These are phyloP conservation scores for Vigna nakashimae DNA, from an alignment of 306 rosid species.

Conservation along the genomic window DNA sequence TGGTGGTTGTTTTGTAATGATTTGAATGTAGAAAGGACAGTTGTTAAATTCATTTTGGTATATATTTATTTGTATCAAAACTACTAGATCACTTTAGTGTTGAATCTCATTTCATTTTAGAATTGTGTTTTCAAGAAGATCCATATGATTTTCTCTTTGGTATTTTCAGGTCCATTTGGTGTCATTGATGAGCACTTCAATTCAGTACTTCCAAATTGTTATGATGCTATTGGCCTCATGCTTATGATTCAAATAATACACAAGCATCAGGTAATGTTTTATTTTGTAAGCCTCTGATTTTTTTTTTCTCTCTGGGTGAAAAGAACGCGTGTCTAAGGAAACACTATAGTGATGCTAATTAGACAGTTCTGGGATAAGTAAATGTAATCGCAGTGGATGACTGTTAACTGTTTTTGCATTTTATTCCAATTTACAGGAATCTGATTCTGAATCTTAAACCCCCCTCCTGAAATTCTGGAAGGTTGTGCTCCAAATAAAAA, in stretches of 20 bases:
- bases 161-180: slow-evolving; percentile 80
- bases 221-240: slow-evolving; percentile 92
- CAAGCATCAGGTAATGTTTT: slow-evolving; percentile 78
- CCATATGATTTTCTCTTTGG: slow-evolving; percentile 35
- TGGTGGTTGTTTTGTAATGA: background rate
- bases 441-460: slow-evolving; percentile 35
- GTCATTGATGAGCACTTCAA: slow-evolving; percentile 89
- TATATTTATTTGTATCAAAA: slow-evolving; percentile 11
- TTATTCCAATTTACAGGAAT: slow-evolving; percentile 19
- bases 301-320: slow-evolving; percentile 25
- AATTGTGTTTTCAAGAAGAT: slow-evolving; percentile 13
- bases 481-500: slow-evolving; percentile 8
- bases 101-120: slow-evolving; percentile 23
- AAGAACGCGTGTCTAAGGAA: slow-evolving; percentile 35
- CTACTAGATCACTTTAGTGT: background rate
- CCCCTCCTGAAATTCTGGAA: slow-evolving; percentile 16
- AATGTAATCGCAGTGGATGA: slow-evolving; percentile 13
- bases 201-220: slow-evolving; percentile 81
- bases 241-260: slow-evolving; percentile 91
- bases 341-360: slow-evolving; percentile 31
- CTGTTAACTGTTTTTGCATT: slow-evolving; percentile 10
- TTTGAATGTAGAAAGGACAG: slow-evolving; percentile 14
- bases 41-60: slow-evolving; percentile 11
- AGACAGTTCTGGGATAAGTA: slow-evolving; percentile 12
- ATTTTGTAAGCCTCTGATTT: slow-evolving; percentile 17